Evolutionary conservation across 1,139 yeast genomes (phyloP), one percentile per base, ranked within the genome.

Genomic region (Debaryomyces sp.): DNA sequence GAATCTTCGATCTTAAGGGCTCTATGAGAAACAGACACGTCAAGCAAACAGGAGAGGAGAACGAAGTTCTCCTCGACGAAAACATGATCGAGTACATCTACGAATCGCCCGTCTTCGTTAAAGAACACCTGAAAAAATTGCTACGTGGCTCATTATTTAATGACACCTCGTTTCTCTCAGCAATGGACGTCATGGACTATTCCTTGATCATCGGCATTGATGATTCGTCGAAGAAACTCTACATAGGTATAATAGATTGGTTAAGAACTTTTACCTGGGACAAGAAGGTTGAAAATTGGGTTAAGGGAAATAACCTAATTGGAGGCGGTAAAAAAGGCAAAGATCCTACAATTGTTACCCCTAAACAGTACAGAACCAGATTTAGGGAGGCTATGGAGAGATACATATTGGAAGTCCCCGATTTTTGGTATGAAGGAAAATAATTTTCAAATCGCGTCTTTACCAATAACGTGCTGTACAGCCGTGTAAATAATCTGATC

Each of bases 171-270:
- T 95, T 94, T 64, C 73, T 95, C 47, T 94, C 96, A 12, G 96
- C 96, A 56, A 91, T 94, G 97, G 96, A 95, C 62, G 98, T 95
- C 10, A 95, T 95, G 99, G 99, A 95, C 67, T 95, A 95, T 62
- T 92, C 98, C 1, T 74, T 95, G 56, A 96, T 95, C 13, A 87
- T 95, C 53, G 99, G 98, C 0, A 89, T 95, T 44, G 82, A 84
- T 43, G 84, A 82, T 34, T 79, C 80, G 43, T 78, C 83, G 45
- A 79, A 77, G 53, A 79, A 80, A 51, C 73, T 92, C 37, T 89
- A 92, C 37, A 96, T 92, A 32, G 99, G 99, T 5, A 94, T 95
- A 41, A 94, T 94, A 55, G 98, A 95, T 66, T 95, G 96, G 76
- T 84, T 95, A 46, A 73, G 99, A 48, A 91, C 99, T 0, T 95